Evolutionary conservation across 441 rosid genomes (phyloP).

Genomic region (Corymbia citriodora): DNA sequence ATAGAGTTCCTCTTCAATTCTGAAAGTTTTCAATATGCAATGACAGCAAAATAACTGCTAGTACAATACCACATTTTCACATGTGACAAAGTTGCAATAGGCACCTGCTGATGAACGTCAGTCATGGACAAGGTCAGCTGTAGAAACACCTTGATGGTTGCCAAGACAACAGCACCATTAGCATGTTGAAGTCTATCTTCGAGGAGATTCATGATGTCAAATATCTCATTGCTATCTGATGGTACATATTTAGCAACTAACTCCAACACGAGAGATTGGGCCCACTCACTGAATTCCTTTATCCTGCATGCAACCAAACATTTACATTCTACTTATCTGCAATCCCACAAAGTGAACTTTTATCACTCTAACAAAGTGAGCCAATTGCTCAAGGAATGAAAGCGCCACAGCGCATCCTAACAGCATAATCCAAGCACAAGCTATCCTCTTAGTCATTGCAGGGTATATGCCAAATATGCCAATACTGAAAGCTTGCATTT

Average conservation of each 20-base stretch:
- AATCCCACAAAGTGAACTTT: background rate
- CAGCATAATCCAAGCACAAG: background rate
- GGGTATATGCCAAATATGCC: background rate
- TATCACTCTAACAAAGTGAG: background rate
- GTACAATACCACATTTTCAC: background rate
- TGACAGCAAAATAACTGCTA: background rate
- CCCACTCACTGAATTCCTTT: constrained; percentile 93
- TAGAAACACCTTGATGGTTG: constrained; percentile 80
- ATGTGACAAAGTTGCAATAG: background rate
- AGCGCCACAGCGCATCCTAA: background rate
- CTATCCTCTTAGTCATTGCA: background rate
- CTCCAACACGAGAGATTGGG: constrained; percentile 95
- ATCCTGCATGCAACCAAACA: constrained; percentile 48
- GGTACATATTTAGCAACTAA: constrained; percentile 88
- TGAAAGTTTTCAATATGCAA: background rate
- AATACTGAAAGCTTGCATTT: background rate
- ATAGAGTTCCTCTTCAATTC: background rate
- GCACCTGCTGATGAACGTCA: constrained; percentile 97
- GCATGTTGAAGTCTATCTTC: constrained; percentile 99
- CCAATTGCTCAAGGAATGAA: background rate
- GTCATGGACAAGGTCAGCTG: constrained; percentile 91
- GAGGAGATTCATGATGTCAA: constrained; percentile 97
- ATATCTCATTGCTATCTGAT: constrained; percentile 80
- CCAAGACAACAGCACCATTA: constrained; percentile 97
- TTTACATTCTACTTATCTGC: background rate